A percentile compares a stretch with the other conserved stretches of the same genome.
Conservation (phyloP, 352 stramenopile genomes). For the Pythium oligandrum region DNA sequence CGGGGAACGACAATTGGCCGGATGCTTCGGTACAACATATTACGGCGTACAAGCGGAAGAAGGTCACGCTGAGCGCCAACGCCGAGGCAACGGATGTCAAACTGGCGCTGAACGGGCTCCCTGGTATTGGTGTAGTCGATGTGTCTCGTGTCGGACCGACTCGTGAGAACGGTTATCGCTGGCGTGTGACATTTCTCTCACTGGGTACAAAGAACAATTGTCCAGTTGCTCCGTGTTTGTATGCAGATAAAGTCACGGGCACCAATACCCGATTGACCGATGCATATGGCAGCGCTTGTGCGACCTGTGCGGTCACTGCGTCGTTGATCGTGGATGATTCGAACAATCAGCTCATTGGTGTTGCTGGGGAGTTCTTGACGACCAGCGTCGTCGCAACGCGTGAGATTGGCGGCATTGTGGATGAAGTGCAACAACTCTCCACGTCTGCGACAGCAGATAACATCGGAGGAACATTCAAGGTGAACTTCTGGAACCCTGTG, state of each 20-base stretch:
- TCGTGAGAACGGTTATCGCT: constrained; percentile 47
- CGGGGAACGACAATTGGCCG: constrained; percentile 29
- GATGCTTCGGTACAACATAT: constrained; percentile 32
- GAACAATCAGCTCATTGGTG: constrained; percentile 22
- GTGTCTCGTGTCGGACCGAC: constrained; percentile 57
- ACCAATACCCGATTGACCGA: constrained; percentile 29
- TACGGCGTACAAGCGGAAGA: constrained; percentile 67
- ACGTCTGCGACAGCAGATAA: constrained; percentile 29
- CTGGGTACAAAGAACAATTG: constrained; percentile 44
- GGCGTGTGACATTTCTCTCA: constrained; percentile 67
- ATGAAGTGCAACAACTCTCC: constrained; percentile 64
- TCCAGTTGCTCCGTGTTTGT: constrained; percentile 50
- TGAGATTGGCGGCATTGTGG: constrained; percentile 51
- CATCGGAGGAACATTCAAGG: constrained; percentile 46
- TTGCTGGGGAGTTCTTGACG: constrained; percentile 36
- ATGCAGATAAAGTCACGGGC: constrained; percentile 45
- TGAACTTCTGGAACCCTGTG: constrained; percentile 64
- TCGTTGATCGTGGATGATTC: constrained; percentile 36
- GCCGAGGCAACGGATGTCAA: constrained; percentile 51
- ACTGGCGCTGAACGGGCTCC: constrained; percentile 30
- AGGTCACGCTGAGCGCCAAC: constrained; percentile 45
- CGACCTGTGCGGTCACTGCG: constrained; percentile 33
- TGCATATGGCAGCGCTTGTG: constrained; percentile 36
- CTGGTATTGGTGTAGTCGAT: constrained; percentile 51
- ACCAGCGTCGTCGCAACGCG: constrained; percentile 39